These are phyloP conservation scores for Cyamopsis tetragonoloba DNA, from an alignment of 306 rosid species.

Conservation along the genomic window DNA sequence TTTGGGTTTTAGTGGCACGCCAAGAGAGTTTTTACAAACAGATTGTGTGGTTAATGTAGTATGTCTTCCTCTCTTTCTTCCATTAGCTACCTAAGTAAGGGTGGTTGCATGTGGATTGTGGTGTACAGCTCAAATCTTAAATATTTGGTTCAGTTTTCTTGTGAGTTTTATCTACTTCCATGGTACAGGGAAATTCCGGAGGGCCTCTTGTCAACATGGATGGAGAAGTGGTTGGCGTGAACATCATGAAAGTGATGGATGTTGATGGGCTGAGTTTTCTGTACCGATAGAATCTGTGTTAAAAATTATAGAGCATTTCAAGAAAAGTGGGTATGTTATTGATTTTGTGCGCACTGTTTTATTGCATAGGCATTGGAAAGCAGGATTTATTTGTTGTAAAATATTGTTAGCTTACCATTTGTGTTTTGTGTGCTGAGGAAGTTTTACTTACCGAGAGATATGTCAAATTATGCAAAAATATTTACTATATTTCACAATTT, in stretches of 20 bases:
- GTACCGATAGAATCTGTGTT: slow-evolving; percentile 73
- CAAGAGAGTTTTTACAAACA: slow-evolving; percentile 78
- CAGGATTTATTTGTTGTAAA: slow-evolving; percentile 3
- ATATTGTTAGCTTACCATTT: slow-evolving; percentile 13
- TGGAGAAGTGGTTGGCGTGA: slow-evolving; percentile 88
- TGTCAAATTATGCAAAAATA: background rate
- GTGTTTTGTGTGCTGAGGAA: background rate
- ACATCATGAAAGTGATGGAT: slow-evolving; percentile 62
- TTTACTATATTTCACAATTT: background rate
- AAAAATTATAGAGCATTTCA: slow-evolving; percentile 72
- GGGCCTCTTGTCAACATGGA: slow-evolving; percentile 89
- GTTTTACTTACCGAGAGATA: background rate
- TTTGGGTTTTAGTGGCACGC: slow-evolving; percentile 73
- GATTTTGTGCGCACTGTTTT: background rate
- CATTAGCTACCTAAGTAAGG: background rate
- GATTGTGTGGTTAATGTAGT: slow-evolving; percentile 80
- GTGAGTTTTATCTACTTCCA: background rate
- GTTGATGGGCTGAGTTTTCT: slow-evolving; percentile 88
- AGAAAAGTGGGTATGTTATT: slow-evolving; percentile 65
- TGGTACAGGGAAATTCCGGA: slow-evolving; percentile 87
- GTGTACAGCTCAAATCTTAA: background rate
- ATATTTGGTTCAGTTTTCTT: no score
- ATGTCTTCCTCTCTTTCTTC: slow-evolving; percentile 24
- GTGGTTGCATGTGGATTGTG: slow-evolving; percentile 15
- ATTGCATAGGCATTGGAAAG: background rate